These are phyloP conservation scores for Tetrapisispora taiwanensis DNA, from an alignment of 805 yeast genomes.

Conservation along the genomic window DNA sequence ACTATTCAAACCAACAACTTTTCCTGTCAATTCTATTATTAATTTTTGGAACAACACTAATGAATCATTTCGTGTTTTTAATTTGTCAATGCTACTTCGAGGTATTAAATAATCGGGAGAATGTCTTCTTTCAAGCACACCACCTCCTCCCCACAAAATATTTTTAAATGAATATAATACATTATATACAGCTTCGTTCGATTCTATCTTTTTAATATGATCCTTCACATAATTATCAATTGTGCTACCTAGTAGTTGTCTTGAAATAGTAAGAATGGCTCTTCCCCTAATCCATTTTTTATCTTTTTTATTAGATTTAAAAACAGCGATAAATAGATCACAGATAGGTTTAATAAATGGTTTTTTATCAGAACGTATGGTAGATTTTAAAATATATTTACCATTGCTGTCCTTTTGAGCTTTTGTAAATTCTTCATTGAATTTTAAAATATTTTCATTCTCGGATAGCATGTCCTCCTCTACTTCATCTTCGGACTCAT, in stretches of 20 bases:
- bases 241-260: conserved; percentile 80
- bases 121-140: conserved; percentile 32
- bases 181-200: conserved; percentile 36
- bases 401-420: neutral
- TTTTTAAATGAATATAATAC: conserved; percentile 25
- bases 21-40: conserved; percentile 55
- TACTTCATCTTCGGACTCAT: no score
- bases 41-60: conserved; percentile 43
- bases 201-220: conserved; percentile 17
- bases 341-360: conserved; percentile 75
- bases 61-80: conserved; percentile 49
- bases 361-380: conserved; percentile 8
- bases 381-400: no score
- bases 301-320: conserved; percentile 52
- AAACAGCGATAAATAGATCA: conserved; percentile 60
- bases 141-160: conserved; percentile 44
- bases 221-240: conserved; percentile 60
- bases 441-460: neutral
- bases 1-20: conserved; percentile 59
- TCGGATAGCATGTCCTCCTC: neutral
- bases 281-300: conserved; percentile 73
- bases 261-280: conserved; percentile 70
- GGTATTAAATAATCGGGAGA: conserved; percentile 9
- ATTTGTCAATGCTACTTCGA: conserved; percentile 43
- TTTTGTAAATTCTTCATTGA: neutral